Evolutionary conservation across 2,329 filamentous ascomycete genomes (phyloP), one percentile per base, ranked within the genome.

Genomic region (Macrophomina tecta): DNA sequence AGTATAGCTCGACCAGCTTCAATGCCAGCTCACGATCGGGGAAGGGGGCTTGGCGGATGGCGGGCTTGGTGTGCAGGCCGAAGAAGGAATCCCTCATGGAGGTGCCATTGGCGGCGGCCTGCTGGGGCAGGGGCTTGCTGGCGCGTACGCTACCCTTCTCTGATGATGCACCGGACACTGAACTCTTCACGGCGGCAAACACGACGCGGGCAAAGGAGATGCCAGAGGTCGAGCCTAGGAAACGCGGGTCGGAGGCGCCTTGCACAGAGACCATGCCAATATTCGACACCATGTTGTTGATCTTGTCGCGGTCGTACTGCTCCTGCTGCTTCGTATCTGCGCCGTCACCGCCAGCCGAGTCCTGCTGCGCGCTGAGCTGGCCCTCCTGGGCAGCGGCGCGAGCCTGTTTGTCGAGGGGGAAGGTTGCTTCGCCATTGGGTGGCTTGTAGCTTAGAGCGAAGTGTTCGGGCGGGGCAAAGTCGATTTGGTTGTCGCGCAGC

Each of bases 11-110:
- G 45, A 92, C 89, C 18, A 98, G 84, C 68, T 88, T 87, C 65
- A 86, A 80, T 0, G 89, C 94, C 2, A 97, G 83, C 38, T 91
- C 87, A 69, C 87, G 88, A 69, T 91, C 88, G 0, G 95, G 95
- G 72, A 98, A 97, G 0, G 89, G 85, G 0, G 94, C 94, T 52
- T 91, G 91, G 69, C 91, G 89, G 75, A 97, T 95, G 16, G 89
- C 93, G 1, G 94, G 93, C 72, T 91, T 94, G 2, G 92, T 96
- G 72, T 97, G 93, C 52, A 98, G 82, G n/a, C 94, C 94, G 75
- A 98, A 98, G 83, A 97, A 97, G 0, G 93, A 97, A 79, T 98
- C 94, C 68, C 94, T 87, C 90, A 97, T 95, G 12, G 91, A 93
- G 18, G 92, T 93, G 45, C 89, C 90, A 42, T 85, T 83, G 30